These are phyloP conservation scores for Cryphonectria nitschkei DNA, from an alignment of 2,329 filamentous ascomycete genomes.

Conservation along the genomic window DNA sequence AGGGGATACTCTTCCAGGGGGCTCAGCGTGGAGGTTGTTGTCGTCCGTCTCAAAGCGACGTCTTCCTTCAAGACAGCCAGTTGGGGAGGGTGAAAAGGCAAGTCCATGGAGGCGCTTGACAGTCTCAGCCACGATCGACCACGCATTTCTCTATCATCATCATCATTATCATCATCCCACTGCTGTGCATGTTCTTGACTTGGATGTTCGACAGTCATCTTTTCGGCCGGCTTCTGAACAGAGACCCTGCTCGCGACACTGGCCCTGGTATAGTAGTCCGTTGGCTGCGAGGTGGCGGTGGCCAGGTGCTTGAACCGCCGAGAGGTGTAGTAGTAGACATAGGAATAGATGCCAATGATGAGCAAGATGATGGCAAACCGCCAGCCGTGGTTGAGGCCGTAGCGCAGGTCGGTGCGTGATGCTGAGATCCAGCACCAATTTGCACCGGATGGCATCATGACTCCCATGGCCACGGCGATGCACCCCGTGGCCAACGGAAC, in stretches of 20 bases:
- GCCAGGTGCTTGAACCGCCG: conserved; percentile 31
- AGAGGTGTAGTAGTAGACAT: conserved; percentile 44
- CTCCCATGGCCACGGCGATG: conserved; percentile 35
- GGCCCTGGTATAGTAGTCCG: conserved; percentile 3
- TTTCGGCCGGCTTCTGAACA: not conserved
- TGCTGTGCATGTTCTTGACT: not conserved
- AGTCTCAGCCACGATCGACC: conserved; percentile 13
- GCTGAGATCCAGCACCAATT: conserved; percentile 53
- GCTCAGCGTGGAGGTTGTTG: not conserved
- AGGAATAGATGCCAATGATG: conserved; percentile 46
- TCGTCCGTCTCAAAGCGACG: not conserved
- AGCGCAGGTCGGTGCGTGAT: conserved; percentile 43
- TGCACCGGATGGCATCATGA: conserved; percentile 41
- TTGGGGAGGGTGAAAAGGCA: not conserved
- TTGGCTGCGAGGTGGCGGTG: not conserved
- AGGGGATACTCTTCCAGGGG: not conserved
- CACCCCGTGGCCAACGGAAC: conserved; percentile 44
- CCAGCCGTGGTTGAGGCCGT: conserved; percentile 50
- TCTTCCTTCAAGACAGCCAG: not conserved
- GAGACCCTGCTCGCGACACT: not conserved
- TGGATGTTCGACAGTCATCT: not conserved
- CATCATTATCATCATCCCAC: not conserved
- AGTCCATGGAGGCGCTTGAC: not conserved
- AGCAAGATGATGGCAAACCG: conserved; percentile 46
- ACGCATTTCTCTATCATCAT: not conserved